Percentiles rank a stretch among this genome's conserved stretches.
phyloP scores from a whole-genome alignment of 2,329 filamentous ascomycete species.

The Hymenoscyphus fructigenus region DNA sequence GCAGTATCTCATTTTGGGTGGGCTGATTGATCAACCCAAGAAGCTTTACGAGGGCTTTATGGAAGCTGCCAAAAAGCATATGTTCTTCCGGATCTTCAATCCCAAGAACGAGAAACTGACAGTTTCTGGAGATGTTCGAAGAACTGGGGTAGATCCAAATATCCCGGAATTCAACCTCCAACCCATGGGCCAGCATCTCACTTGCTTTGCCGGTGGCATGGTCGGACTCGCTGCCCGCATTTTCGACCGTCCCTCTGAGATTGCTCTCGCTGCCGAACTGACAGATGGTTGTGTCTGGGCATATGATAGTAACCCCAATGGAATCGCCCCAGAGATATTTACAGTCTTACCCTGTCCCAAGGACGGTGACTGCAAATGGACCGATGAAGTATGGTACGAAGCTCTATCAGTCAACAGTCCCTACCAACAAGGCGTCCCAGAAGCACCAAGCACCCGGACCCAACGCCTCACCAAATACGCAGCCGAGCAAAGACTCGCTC shows the following conservation, averaged over 20 bases:
- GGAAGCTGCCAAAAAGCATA: conserved; percentile 45
- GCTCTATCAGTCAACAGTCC: conserved; percentile 10
- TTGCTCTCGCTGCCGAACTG: conserved; percentile 56
- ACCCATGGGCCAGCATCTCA: conserved; percentile 59
- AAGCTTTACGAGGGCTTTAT: conserved; percentile 48
- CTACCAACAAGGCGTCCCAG: conserved; percentile 58
- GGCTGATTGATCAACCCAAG: conserved; percentile 50
- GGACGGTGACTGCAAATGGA: conserved; percentile 29
- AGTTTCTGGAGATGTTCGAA: conserved; percentile 48
- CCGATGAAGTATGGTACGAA: conserved; percentile 51
- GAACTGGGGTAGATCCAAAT: conserved; percentile 42
- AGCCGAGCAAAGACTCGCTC: conserved; percentile 19
- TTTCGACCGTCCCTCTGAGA: conserved; percentile 52
- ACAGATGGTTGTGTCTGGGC: conserved; percentile 64
- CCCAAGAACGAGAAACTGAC: conserved; percentile 41
- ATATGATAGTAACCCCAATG: conserved; percentile 56
- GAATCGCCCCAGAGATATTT: conserved; percentile 59
- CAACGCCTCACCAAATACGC: conserved; percentile 19
- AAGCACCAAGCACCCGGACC: conserved; percentile 5
- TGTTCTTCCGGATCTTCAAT: conserved; percentile 46
- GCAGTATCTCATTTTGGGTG: conserved; percentile 66
- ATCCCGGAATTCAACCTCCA: conserved; percentile 40
- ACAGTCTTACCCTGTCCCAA: conserved; percentile 40
- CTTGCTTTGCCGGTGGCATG: conserved; percentile 71
- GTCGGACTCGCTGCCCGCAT: conserved; percentile 66